These are phyloP conservation scores for Lathyrus sativus DNA, from an alignment of 306 rosid species.

Conservation along the genomic window DNA sequence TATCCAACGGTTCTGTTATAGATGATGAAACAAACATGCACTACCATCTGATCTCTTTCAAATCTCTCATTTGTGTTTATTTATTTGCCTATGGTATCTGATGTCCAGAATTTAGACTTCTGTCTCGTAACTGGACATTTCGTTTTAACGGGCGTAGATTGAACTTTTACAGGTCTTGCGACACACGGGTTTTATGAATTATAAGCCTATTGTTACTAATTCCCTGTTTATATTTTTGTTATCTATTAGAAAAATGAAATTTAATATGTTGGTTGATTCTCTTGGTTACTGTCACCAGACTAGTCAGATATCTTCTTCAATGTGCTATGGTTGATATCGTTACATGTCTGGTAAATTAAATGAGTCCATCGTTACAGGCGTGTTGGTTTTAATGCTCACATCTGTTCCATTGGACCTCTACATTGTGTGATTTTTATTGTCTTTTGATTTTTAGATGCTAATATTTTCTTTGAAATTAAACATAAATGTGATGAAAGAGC, in stretches of 20 bases:
- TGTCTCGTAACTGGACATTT: conserved; percentile 61
- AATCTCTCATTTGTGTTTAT: background rate
- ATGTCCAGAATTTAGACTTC: conserved; percentile 58
- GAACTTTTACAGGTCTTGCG: conserved; percentile 64
- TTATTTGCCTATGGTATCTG: conserved; percentile 66
- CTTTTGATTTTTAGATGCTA: no score
- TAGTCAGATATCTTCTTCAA: conserved; percentile 52
- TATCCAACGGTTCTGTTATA: conserved; percentile 59
- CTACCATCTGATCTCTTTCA: conserved; percentile 78
- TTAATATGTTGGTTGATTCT: background rate
- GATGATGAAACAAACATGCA: conserved; percentile 83
- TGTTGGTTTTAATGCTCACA: no score
- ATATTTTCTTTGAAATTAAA: no score
- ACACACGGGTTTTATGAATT: conserved; percentile 53
- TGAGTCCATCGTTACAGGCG: no score
- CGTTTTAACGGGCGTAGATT: conserved; percentile 58
- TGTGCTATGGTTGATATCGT: conserved; percentile 1
- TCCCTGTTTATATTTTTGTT: conserved; percentile 59
- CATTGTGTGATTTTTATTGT: no score
- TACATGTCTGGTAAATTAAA: conserved; percentile 46
- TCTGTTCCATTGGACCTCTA: no score
- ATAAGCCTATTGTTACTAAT: conserved; percentile 59
- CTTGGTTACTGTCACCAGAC: background rate
- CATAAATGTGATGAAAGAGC: no score
- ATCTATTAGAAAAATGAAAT: background rate